A percentile compares a stretch with the other conserved stretches of the same genome.
Evolutionary conservation across 2,329 filamentous ascomycete genomes (phyloP).

Genomic region (Plectosphaerella plurivora): DNA sequence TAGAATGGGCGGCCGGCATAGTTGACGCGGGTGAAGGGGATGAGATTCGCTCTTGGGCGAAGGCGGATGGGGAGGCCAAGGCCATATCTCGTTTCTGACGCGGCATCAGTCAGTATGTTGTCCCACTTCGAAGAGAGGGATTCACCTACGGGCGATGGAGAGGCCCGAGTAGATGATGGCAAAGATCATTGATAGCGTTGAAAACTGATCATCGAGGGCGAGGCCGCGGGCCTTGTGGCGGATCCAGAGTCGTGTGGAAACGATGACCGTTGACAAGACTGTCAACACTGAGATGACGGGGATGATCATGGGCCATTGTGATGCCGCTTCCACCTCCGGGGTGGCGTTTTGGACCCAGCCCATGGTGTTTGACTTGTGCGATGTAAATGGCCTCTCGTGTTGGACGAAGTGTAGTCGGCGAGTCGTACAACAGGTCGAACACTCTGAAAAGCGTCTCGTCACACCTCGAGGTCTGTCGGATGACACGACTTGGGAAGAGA

Average conservation of each 20-base stretch:
- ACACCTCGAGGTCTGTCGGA: too few species aligned
- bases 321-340: slow-evolving; percentile 38
- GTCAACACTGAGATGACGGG: slow-evolving; percentile 42
- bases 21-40: slow-evolving; percentile 44
- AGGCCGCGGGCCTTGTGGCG: slow-evolving; percentile 36
- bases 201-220: slow-evolving; percentile 42
- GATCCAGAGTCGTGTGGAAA: slow-evolving; percentile 36
- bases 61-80: slow-evolving; percentile 40
- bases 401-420: too few species aligned
- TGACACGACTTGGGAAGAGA: too few species aligned
- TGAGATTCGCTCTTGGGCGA: slow-evolving; percentile 37
- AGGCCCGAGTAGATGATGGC: slow-evolving; percentile 43
- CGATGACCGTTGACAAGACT: slow-evolving; percentile 33
- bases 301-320: slow-evolving; percentile 44
- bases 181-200: slow-evolving; percentile 35
- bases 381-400: too few species aligned
- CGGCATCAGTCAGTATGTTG: neutral
- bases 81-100: slow-evolving; percentile 46
- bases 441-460: too few species aligned
- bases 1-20: slow-evolving; percentile 50
- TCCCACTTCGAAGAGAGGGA: neutral
- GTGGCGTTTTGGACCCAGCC: slow-evolving; percentile 47
- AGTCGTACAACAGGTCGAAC: too few species aligned
- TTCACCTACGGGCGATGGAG: slow-evolving; percentile 44
- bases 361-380: slow-evolving; percentile 25